phyloP scores from a whole-genome alignment of 2,329 filamentous ascomycete species.

The Sarocladiaceae sp. region DNA sequence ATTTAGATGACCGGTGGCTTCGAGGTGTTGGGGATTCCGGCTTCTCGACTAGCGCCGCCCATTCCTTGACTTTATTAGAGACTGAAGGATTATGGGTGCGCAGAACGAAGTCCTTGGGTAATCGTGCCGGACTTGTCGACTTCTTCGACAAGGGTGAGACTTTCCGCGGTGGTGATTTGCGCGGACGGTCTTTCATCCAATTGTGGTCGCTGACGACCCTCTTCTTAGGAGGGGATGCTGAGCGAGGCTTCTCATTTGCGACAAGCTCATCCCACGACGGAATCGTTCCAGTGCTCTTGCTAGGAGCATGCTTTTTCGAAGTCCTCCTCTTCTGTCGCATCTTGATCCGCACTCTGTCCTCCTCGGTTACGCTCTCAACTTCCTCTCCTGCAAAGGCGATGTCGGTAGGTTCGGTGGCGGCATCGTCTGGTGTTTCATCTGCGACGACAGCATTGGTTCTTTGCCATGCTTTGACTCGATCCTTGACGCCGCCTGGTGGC shows the following conservation, averaged over 20 bases:
- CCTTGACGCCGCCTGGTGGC: slow-evolving; percentile 65
- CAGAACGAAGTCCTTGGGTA: slow-evolving; percentile 57
- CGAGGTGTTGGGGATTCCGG: slow-evolving; percentile 35
- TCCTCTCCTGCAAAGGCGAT: slow-evolving; percentile 57
- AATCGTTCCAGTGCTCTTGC: slow-evolving; percentile 3
- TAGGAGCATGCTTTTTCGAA: slow-evolving; percentile 21
- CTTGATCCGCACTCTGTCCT: slow-evolving; percentile 56
- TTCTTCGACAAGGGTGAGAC: slow-evolving; percentile 31
- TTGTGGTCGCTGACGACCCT: slow-evolving; percentile 90
- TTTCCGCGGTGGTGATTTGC: slow-evolving; percentile 41
- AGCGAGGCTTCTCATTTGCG: slow-evolving; percentile 18
- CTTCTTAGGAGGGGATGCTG: slow-evolving; percentile 70
- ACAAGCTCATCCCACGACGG: slow-evolving; percentile 7
- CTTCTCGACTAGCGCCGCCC: slow-evolving; percentile 53
- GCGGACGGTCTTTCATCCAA: slow-evolving; percentile 64
- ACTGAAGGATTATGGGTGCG: slow-evolving; percentile 51
- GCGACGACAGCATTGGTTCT: slow-evolving; percentile 65
- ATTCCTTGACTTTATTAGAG: slow-evolving; percentile 57
- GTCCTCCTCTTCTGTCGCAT: slow-evolving; percentile 41
- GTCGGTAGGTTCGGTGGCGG: slow-evolving; percentile 56
- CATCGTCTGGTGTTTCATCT: slow-evolving; percentile 35
- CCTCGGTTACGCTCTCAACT: slow-evolving; percentile 53
- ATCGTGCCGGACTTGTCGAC: slow-evolving; percentile 23
- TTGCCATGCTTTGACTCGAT: slow-evolving; percentile 83
- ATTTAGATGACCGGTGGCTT: slow-evolving; percentile 33